phyloP scores from a whole-genome alignment of 371 early-diverging fungal genomes.

The Haplosporangium sp. region DNA sequence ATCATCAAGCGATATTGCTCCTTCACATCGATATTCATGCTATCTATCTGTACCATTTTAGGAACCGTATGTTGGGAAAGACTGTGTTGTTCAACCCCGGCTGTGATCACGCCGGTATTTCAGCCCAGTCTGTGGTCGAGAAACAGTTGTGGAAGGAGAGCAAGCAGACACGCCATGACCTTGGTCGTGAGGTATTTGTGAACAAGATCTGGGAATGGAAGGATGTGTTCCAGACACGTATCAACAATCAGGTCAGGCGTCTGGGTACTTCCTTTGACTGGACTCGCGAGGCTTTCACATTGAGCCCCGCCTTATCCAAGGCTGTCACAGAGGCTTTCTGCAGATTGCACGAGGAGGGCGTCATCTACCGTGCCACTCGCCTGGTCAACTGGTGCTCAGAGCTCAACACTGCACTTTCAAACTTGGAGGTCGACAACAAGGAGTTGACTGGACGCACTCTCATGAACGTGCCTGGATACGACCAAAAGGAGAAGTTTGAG shows the following conservation, averaged over 20 bases:
- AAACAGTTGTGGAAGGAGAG: constrained; percentile 91
- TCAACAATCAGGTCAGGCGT: constrained; percentile 93
- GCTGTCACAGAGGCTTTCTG: constrained; percentile 98
- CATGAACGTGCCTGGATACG: constrained; percentile 92
- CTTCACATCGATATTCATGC: too few species aligned
- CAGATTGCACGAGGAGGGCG: constrained; percentile 94
- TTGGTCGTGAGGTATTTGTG: constrained; percentile 96
- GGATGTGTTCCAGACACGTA: constrained; percentile 84
- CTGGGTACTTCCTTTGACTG: constrained; percentile 98
- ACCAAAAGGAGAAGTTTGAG: constrained; percentile 91
- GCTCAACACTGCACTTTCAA: constrained; percentile 97
- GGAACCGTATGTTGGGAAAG: constrained; percentile 98
- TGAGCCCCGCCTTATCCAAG: constrained; percentile 88
- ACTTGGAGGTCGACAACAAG: constrained; percentile 97
- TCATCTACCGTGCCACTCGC: constrained; percentile 97
- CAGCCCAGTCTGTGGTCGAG: constrained; percentile 99
- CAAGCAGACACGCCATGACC: constrained; percentile 88
- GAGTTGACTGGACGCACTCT: constrained; percentile 90
- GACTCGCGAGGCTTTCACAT: constrained; percentile 94
- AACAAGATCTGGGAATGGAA: constrained; percentile 98
- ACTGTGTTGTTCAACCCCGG: constrained; percentile 98
- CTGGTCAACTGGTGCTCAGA: constrained; percentile 99
- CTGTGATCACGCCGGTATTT: constrained; percentile 99
- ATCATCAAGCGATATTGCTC: background rate
- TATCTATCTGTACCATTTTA: too few species aligned